Conservation (phyloP, 805 yeast genomes). For the Alloascoidea hylecoeti region DNA sequence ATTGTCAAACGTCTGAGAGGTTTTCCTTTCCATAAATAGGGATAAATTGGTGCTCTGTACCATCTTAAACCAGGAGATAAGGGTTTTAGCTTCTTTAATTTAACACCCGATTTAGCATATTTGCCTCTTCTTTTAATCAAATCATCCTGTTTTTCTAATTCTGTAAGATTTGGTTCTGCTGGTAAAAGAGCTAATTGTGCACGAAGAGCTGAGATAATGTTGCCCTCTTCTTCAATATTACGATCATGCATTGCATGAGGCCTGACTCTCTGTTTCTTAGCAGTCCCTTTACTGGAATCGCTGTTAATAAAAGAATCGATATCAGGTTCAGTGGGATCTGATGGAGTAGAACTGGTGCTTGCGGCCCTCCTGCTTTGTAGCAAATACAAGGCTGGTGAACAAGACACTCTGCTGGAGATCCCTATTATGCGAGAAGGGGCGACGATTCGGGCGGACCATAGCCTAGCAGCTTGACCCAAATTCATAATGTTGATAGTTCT, state of each 20-base stretch:
- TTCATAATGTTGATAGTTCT: too few species aligned
- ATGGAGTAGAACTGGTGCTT: too few species aligned
- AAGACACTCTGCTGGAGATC: too few species aligned
- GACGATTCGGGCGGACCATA: too few species aligned
- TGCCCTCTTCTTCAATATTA: background rate
- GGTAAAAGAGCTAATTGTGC: background rate
- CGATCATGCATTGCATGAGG: background rate
- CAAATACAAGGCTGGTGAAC: too few species aligned
- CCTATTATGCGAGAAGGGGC: too few species aligned
- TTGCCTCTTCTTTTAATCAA: conserved; percentile 59
- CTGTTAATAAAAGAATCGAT: too few species aligned
- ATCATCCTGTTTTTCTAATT: conserved; percentile 67
- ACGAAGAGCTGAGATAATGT: background rate
- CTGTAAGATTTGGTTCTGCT: conserved; percentile 33
- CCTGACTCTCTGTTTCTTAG: background rate
- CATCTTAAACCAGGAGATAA: conserved; percentile 81
- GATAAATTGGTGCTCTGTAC: conserved; percentile 79
- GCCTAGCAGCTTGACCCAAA: too few species aligned
- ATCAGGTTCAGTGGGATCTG: too few species aligned
- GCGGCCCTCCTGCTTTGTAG: too few species aligned
- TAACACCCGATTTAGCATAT: conserved; percentile 54
- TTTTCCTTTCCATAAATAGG: conserved; percentile 74
- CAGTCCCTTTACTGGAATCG: too few species aligned
- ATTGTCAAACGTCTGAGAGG: conserved; percentile 68
- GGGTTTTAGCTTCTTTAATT: conserved; percentile 64